phyloP scores from a whole-genome alignment of 257 asterid genomes.

The Knoxia roxburghii region DNA sequence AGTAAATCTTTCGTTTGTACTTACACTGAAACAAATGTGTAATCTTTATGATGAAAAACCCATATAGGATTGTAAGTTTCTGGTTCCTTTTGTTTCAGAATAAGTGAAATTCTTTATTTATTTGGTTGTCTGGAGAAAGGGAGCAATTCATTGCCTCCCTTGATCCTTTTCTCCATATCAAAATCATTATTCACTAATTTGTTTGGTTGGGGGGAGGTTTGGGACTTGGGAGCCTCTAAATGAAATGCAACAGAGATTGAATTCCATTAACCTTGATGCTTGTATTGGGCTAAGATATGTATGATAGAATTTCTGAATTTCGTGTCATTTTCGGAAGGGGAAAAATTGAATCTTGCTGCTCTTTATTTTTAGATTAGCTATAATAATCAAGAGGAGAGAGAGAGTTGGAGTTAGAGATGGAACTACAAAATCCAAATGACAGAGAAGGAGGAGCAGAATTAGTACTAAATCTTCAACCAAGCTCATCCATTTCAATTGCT shows the following conservation, averaged over 20 bases:
- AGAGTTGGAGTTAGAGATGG: slow-evolving; percentile 31
- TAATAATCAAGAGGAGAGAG: slow-evolving; percentile 2
- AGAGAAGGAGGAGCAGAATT: slow-evolving; percentile 64
- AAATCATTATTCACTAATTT: neutral
- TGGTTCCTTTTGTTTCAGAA: neutral
- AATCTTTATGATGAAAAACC: neutral
- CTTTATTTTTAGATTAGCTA: neutral
- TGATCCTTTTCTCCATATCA: neutral
- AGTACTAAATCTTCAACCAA: slow-evolving; percentile 56
- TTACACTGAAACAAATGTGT: neutral
- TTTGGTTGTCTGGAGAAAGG: neutral
- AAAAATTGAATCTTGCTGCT: neutral
- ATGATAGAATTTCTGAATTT: neutral
- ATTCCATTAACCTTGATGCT: neutral
- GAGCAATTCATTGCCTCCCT: neutral
- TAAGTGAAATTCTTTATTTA: neutral
- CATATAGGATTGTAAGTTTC: neutral
- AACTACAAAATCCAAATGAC: slow-evolving; percentile 18
- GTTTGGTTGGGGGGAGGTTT: no score
- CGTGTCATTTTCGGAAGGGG: neutral
- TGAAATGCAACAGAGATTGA: neutral
- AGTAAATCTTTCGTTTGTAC: neutral
- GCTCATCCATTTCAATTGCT: slow-evolving; percentile 52
- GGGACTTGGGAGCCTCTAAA: no score
- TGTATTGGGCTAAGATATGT: slow-evolving; percentile 1